Base-by-base conservation (phyloP, 257 asterid genomes). In the Coffea eugenioides region DNA sequence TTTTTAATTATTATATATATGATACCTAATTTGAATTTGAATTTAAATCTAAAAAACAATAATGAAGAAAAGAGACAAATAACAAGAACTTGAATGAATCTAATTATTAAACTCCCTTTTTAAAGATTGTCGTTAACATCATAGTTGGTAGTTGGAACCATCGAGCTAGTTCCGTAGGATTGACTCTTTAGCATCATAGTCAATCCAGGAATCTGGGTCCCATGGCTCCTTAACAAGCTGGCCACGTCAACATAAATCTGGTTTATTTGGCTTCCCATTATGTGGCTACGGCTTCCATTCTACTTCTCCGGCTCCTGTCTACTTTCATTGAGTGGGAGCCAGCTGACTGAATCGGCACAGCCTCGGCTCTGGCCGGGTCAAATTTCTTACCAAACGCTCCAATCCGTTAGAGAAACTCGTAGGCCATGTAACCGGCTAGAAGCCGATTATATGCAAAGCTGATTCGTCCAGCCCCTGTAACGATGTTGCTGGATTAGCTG, bases 341-440 rank as follows among this genome's bases (percentile, higher is more conserved):
- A 25, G 46, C 36, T 59, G 48, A 39, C 71, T 57, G 59, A 20
- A 82, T 74, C 0, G 90, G 86, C 62, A 65, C 39, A 4, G 90
- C 90, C 70, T 78, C 89, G 74, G 90, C 88, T 82, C 89, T 89
- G 18, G 88, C 89, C 67, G 92, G 89, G 66, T 91, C 92, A 39
- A 84, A 89, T 48, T 74, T 89, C 83, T 89, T 86, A 48, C 94
- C 96, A 34, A 90, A 77, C 15, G 5, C 92, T 87, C 9, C 97
- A 96, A 34, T 84, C 83, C 0, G 86, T 86, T 15, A 27, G 27
- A 90, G 80, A 74, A 83, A 92, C 88, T 92, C 96, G 84, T 84
- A 81, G 45, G 96, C 97, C 93, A 92, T 80, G 81, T 90, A 88
- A 14, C 96, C 97, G 48, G 94, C 97, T 75, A 92, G 48, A 36